Evolutionary conservation across 768 basidiomycete species (phyloP).

Genomic region (Lentinus tigrinus): DNA sequence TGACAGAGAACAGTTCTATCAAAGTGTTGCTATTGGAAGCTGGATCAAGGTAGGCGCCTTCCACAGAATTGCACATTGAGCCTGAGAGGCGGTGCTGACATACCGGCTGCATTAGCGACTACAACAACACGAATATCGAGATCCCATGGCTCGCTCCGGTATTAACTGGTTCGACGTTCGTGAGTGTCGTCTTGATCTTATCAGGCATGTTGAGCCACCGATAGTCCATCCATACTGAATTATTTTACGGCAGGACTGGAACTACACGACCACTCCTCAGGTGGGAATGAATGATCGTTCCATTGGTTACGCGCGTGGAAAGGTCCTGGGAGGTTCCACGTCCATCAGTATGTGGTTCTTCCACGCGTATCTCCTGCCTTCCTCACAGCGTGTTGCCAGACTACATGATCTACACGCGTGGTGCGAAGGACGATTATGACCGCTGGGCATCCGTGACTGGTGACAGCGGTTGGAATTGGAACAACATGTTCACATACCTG

Average conservation of each 20-base stretch:
- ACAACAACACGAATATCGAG: not conserved
- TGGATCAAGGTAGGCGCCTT: not conserved
- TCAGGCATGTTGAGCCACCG: not conserved
- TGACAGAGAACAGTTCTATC: not conserved
- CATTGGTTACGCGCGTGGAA: conserved; percentile 22
- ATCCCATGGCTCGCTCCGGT: not conserved
- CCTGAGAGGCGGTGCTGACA: not conserved
- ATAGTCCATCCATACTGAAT: not conserved
- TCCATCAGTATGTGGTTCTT: conserved; percentile 22
- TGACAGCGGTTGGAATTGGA: conserved; percentile 2
- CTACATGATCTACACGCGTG: conserved; percentile 1
- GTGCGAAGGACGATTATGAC: not conserved
- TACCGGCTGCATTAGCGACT: not conserved
- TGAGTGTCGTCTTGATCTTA: not conserved
- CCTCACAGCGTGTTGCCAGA: not conserved
- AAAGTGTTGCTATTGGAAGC: not conserved
- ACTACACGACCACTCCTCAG: conserved; percentile 27
- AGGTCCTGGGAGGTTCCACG: conserved; percentile 25
- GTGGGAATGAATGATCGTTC: conserved; percentile 15
- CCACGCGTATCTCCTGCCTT: too few species aligned
- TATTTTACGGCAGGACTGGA: conserved; percentile 18
- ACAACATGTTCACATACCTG: not conserved
- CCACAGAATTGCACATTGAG: not conserved
- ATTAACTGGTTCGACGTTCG: not conserved
- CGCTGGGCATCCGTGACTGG: not conserved